Evolutionary conservation across 306 rosid species (phyloP).

Genomic region (Neltuma alba): DNA sequence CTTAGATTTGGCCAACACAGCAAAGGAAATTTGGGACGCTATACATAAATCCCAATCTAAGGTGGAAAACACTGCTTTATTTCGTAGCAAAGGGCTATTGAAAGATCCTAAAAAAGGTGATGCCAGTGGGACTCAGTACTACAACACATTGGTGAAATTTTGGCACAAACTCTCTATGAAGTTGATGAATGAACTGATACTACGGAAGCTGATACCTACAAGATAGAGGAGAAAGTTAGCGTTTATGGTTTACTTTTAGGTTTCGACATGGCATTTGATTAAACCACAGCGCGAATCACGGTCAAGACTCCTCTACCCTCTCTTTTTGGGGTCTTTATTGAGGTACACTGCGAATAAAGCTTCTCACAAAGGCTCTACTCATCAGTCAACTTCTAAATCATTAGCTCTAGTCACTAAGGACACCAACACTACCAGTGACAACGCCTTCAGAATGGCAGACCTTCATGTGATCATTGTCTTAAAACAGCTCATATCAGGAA

Average conservation of each 20-base stretch:
- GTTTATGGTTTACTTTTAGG: neutral
- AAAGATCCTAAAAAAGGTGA: neutral
- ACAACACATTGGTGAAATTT: neutral
- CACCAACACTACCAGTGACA: neutral
- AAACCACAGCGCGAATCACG: neutral
- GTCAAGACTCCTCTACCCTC: neutral
- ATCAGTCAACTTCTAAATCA: neutral
- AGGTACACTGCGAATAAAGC: neutral
- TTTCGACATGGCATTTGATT: neutral
- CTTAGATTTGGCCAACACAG: neutral
- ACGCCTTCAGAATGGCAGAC: neutral
- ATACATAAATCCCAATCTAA: neutral
- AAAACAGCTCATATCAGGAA: neutral
- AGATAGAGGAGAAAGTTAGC: neutral
- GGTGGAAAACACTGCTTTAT: neutral
- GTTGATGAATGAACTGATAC: neutral
- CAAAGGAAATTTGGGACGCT: neutral
- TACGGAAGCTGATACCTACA: neutral
- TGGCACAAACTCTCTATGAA: neutral
- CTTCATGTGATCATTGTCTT: neutral
- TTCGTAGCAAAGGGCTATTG: neutral
- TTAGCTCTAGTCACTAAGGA: neutral
- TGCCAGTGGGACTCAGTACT: neutral
- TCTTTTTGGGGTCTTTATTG: neutral
- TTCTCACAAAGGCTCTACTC: neutral